phyloP scores from a whole-genome alignment of 495 filamentous ascomycete species.

The Endocarpon pusillum region DNA sequence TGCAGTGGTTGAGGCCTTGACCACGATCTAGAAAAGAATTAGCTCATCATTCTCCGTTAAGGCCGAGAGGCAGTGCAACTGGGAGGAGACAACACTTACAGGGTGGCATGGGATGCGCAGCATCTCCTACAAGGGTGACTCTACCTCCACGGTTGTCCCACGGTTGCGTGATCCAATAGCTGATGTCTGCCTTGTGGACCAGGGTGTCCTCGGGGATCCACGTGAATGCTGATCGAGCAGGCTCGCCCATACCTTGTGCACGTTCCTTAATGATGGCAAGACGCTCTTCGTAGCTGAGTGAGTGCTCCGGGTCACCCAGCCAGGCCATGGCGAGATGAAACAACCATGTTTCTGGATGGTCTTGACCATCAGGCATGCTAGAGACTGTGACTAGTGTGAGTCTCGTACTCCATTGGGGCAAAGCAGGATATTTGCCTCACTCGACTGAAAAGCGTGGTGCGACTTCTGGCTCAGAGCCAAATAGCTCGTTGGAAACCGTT shows the following conservation, averaged over 20 bases:
- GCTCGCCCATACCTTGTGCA: background rate
- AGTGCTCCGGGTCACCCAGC: background rate
- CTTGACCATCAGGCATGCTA: background rate
- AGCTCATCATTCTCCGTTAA: no score
- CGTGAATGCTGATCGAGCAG: background rate
- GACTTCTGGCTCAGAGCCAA: no score
- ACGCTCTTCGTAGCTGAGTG: background rate
- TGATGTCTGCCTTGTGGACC: background rate
- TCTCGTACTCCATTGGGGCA: background rate
- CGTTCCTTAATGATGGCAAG: background rate
- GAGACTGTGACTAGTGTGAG: background rate
- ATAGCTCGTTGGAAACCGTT: no score
- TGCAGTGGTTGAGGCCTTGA: conserved; percentile 31
- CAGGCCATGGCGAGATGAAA: background rate
- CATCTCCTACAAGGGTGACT: conserved; percentile 40
- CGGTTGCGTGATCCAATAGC: background rate
- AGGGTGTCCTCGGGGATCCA: background rate
- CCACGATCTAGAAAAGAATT: no score
- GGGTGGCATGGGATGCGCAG: conserved; percentile 43
- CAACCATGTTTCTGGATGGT: conserved; percentile 1
- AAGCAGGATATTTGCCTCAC: background rate
- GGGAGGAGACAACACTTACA: no score
- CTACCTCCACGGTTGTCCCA: conserved; percentile 32
- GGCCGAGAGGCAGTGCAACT: no score
- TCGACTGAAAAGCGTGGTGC: background rate